Base-by-base conservation (phyloP, 202 grass and related monocot genomes). In the Eragrostis tef region DNA sequence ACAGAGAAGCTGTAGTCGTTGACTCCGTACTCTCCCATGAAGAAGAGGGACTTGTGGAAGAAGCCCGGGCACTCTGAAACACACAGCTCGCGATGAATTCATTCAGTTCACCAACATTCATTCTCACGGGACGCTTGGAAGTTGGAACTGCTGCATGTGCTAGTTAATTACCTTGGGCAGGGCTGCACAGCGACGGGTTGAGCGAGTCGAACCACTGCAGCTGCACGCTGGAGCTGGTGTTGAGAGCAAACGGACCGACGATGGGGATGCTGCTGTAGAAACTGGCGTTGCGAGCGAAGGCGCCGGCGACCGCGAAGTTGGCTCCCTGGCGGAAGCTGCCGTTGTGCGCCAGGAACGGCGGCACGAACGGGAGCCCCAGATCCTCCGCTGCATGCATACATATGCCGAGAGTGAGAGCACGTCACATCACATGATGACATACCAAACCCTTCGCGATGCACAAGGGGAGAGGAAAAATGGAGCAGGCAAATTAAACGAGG, bases 251-350 rank as follows among this genome's bases (percentile, higher is more conserved):
- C n/a, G 6, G 13, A 4, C 70, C 61, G 2, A 86, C 58, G 6
- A 4, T 4, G 4, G 75, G 88, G 57, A 71, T 68, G 2, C 75
- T 12, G 5, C 88, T 49, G 59, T 87, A 97, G 84, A 87, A 93
- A 3, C 74, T 78, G 22, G 89, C 81, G 79, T 88, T 46, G 31
- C 80, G 86, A 0, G 84, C 60, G 12, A 86, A 89, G 48, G 88
- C 88, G 7, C 83, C 90, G 0, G 69, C 50, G 29, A 97, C 84
- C 4, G 88, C 90, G 85, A 97, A 97, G 75, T 93, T 97, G 0
- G 84, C 86, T n/a, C 93, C 93, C 10, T 72, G 39, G 8, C 63
- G 7, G 62, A 92, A 90, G 86, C 58, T 87, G 54, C 81, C 79
- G 69, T 76, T 77, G 54, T 84, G 59, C 48, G 83, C 48, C 45